Base-by-base conservation (phyloP, 164 flowering plant species). In the Tinospora cordifolia region DNA sequence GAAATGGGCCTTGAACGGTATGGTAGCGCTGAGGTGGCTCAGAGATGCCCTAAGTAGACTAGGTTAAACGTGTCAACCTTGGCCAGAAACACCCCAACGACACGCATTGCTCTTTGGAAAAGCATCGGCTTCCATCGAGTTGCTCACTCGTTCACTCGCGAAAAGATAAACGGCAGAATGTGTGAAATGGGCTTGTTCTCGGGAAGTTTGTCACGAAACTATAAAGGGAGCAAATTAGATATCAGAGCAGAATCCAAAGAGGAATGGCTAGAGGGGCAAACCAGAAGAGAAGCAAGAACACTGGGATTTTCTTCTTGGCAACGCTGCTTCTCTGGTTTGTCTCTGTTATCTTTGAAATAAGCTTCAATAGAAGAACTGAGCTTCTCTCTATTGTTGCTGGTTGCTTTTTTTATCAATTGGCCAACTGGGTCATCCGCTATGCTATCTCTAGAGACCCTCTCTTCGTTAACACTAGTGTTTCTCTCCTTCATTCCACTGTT, bases 401-500 rank as follows among this genome's bases (percentile, higher is more conserved):
- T 11, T 85, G 71, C 76, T 74, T 57, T 65, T 87, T 92, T 81
- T 94, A 65, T 83, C 96, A 91, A 78, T 47, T 73, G 8, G 88
- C 93, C 51, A 94, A 94, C 78, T 88, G 82, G 80, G 75, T 86
- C 78, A n/a, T 89, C 41, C 86, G 92, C 11, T 72, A 22, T 17
- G 66, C 70, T 47, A 71, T 89, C 69, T 86, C 91, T 44, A 82
- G 81, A 13, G 99, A 90, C 72, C 92, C 93, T 62, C 88, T 90
- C 69, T 84, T 87, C 64, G 96, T 92, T 74, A 94, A 92, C 80
- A 92, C 97, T 64, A 72, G 83, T 67, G 95, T 92, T 21, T 92
- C 97, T 69, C 84, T 92, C 54, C 87, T 94, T 64, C 99, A 94
- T 74, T 90, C 99, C 73, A 72, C 90, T 75, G 51, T 87, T 77